Base-by-base conservation (phyloP, 176 grass and related monocot genomes). In the Avena sativa region DNA sequence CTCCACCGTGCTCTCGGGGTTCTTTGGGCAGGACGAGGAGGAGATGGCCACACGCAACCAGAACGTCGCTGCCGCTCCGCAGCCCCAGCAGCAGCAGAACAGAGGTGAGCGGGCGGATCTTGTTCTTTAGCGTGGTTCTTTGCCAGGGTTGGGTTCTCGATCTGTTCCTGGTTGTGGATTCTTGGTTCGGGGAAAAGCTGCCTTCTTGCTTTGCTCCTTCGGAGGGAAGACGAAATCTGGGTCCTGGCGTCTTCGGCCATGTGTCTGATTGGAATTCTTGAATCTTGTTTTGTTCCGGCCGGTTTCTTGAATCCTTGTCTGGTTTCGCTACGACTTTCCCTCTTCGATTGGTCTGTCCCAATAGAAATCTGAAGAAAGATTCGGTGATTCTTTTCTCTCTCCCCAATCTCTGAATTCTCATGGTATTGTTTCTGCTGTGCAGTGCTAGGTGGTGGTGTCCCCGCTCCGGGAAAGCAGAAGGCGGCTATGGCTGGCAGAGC, bases 31-130 rank as follows among this genome's bases (percentile, higher is more conserved):
- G 70, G 51, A 11, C 36, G 73, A 83, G 43, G 20, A 70, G 87
- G 74, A 75, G 76, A 99, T 99, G 97, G 97, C 91, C 40, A 85
- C 92, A 0, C 93, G 83, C 72, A 83, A 74, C 65, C 89, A 88
- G 53, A 86, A 90, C 26, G 84, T 46, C 63, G 85, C 65, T 34
- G 84, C 87, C 66, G 75, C 86, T 80, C 84, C 81, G 57, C 91
- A 91, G 56, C 90, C 71, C 4, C 71, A 52, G 40, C 89, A 86
- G 48, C 71, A 52, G 40, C 89, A 86, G 61, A 89, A 88, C 71
- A 30, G 79, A 87, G 92, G 92, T 93, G 76, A 77, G 68, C 63
- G 3, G 9, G 10, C 36, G 68, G 70, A 77, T 75, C 75, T 68
- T 53, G 30, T 21, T 4, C 1, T 21, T 23, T 61, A 10, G 8